Percentiles rank a stretch among this genome's conserved stretches.
Evolutionary conservation across 2,329 filamentous ascomycete genomes (phyloP).

Genomic region (Thelonectria rubi): DNA sequence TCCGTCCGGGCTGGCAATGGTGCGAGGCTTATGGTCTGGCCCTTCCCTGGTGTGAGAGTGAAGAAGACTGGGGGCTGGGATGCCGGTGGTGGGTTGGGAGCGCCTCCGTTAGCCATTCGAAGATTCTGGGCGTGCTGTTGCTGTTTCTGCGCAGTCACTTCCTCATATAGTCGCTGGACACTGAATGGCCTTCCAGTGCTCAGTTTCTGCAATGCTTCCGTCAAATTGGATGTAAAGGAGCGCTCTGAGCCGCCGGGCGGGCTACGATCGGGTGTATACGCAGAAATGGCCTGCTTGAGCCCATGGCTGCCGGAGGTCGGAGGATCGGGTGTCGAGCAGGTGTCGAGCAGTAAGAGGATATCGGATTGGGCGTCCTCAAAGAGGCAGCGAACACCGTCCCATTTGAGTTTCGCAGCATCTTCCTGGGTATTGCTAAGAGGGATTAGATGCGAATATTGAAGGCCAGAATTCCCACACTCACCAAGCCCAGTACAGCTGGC

Average conservation of each 20-base stretch:
- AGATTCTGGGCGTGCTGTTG: slow-evolving; percentile 54
- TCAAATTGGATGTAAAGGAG: slow-evolving; percentile 67
- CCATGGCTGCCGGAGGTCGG: slow-evolving; percentile 62
- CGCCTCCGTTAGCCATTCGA: slow-evolving; percentile 57
- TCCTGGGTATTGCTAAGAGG: slow-evolving; percentile 61
- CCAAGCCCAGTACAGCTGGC: slow-evolving; percentile 73
- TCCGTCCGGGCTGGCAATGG: slow-evolving; percentile 52
- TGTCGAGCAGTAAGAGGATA: slow-evolving; percentile 69
- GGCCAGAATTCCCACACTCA: slow-evolving; percentile 53
- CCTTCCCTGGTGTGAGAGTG: slow-evolving; percentile 63
- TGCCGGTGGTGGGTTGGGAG: slow-evolving; percentile 46
- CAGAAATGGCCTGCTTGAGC: slow-evolving; percentile 70
- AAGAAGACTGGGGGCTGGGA: slow-evolving; percentile 61
- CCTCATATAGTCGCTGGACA: slow-evolving; percentile 65
- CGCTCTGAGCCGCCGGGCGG: slow-evolving; percentile 55
- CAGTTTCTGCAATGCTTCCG: slow-evolving; percentile 64
- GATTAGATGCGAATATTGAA: slow-evolving; percentile 48
- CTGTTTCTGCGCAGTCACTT: slow-evolving; percentile 58
- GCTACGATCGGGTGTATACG: slow-evolving; percentile 62
- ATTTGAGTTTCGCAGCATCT: slow-evolving; percentile 69
- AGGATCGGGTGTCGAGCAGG: slow-evolving; percentile 64
- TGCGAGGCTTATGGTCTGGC: slow-evolving; percentile 62
- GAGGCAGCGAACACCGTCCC: slow-evolving; percentile 69
- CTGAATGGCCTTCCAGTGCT: slow-evolving; percentile 64
- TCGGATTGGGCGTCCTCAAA: slow-evolving; percentile 71